phyloP scores from a whole-genome alignment of 2,329 filamentous ascomycete species.

The Penicillium janthinellum region DNA sequence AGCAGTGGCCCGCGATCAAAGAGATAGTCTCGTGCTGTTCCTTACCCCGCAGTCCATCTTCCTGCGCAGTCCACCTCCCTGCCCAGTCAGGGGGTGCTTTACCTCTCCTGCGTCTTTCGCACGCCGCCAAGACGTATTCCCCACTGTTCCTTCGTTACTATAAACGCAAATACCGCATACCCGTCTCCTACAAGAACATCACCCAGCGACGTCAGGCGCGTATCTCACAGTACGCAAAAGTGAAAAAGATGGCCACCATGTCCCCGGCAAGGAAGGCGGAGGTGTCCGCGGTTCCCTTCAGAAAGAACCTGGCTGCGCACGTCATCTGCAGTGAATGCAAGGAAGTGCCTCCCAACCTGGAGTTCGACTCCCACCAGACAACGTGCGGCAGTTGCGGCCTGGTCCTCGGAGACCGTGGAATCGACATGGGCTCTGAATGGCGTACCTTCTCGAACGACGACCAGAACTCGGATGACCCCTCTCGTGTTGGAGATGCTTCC shows the following conservation, averaged over 20 bases:
- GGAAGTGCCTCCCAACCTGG: constrained; percentile 85
- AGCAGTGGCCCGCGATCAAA: constrained; percentile 33
- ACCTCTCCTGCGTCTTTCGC: constrained; percentile 7
- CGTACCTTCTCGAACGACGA: constrained; percentile 98
- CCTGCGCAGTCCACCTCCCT: neutral
- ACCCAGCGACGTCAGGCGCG: constrained; percentile 46
- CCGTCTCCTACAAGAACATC: constrained; percentile 47
- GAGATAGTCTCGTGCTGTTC: constrained; percentile 16
- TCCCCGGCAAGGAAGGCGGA: constrained; percentile 45
- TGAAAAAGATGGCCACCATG: constrained; percentile 39
- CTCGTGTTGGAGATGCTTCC: constrained; percentile 91
- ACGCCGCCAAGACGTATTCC: constrained; percentile 69
- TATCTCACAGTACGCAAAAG: constrained; percentile 30
- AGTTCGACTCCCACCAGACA: constrained; percentile 90
- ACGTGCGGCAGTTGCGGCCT: constrained; percentile 91
- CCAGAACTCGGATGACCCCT: constrained; percentile 92
- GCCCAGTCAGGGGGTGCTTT: neutral
- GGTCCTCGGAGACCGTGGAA: constrained; percentile 85
- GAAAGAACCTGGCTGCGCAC: constrained; percentile 82
- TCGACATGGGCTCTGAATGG: constrained; percentile 97
- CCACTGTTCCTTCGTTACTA: constrained; percentile 66
- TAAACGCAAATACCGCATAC: constrained; percentile 51
- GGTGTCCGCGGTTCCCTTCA: constrained; percentile 55
- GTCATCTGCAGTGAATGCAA: constrained; percentile 89
- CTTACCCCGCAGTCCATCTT: neutral